Conservation (phyloP, 169 alveolate species). For the Perkinsus chesapeaki region DNA sequence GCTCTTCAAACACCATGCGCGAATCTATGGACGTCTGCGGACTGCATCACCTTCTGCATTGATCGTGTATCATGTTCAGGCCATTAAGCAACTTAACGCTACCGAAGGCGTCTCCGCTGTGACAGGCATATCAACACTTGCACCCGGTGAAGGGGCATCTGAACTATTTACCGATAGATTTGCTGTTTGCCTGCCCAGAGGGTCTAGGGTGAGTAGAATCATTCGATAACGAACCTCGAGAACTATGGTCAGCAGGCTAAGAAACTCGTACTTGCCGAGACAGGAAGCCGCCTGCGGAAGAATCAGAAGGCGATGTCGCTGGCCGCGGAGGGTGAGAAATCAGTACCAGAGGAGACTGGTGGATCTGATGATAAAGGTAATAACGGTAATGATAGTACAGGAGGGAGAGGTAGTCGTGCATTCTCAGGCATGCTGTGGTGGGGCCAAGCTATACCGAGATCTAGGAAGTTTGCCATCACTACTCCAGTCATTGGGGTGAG, state of each 20-base stretch:
- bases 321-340: neutral
- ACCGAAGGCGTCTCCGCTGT: neutral
- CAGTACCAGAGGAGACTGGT: neutral
- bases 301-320: neutral
- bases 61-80: neutral
- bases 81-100: neutral
- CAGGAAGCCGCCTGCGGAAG: neutral
- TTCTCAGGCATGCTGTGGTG: neutral
- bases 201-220: neutral
- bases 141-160: neutral
- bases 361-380: neutral
- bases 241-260: neutral
- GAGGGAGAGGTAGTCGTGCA: neutral
- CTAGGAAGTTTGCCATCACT: neutral
- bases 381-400: no score
- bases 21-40: no score
- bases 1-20: no score
- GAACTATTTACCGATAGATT: neutral
- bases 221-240: no score
- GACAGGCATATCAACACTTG: neutral
- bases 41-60: no score
- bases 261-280: neutral
- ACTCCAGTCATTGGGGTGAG: neutral
- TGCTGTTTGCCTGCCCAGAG: neutral
- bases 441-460: neutral